These are phyloP conservation scores for Paracoccidioides brasiliensis DNA, from an alignment of 2,329 filamentous ascomycete species.

Conservation along the genomic window DNA sequence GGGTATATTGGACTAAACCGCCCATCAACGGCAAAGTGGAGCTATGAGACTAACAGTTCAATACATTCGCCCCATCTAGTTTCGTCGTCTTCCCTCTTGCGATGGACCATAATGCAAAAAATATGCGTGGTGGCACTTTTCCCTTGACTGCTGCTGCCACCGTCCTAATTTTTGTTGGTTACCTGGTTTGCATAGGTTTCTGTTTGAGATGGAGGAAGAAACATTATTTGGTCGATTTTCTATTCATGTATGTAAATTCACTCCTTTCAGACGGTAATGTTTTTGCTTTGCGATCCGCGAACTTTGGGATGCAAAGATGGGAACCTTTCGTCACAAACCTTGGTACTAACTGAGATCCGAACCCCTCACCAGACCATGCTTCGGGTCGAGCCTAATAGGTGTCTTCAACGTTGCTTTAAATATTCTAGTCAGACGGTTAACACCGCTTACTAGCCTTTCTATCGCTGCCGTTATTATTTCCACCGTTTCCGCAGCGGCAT, in stretches of 20 bases:
- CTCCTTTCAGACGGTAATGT: not conserved
- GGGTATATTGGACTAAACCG: slow-evolving; percentile 13
- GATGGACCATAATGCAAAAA: slow-evolving; percentile 14
- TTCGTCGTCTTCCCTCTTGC: slow-evolving; percentile 21
- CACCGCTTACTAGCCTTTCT: slow-evolving; percentile 17
- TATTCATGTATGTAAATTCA: slow-evolving; percentile 20
- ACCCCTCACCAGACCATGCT: slow-evolving; percentile 10
- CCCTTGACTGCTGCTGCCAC: slow-evolving; percentile 16
- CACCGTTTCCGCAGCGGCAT: slow-evolving; percentile 17
- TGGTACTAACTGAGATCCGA: not conserved
- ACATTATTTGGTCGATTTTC: slow-evolving; percentile 17
- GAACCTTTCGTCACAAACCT: not conserved
- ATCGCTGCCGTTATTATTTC: slow-evolving; percentile 19
- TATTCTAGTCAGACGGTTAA: slow-evolving; percentile 18
- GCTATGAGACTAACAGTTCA: not conserved
- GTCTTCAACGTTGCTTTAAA: slow-evolving; percentile 24
- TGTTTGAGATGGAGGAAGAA: slow-evolving; percentile 13
- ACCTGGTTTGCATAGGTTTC: slow-evolving; percentile 16
- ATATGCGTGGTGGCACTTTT: slow-evolving; percentile 14
- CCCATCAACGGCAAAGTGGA: not conserved
- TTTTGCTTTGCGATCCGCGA: not conserved
- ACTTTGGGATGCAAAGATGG: not conserved
- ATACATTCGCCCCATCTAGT: slow-evolving; percentile 9
- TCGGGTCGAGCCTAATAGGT: slow-evolving; percentile 19
- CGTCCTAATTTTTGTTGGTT: slow-evolving; percentile 17